phyloP scores from a whole-genome alignment of 306 rosid genomes.

The Boehmeria nivea region DNA sequence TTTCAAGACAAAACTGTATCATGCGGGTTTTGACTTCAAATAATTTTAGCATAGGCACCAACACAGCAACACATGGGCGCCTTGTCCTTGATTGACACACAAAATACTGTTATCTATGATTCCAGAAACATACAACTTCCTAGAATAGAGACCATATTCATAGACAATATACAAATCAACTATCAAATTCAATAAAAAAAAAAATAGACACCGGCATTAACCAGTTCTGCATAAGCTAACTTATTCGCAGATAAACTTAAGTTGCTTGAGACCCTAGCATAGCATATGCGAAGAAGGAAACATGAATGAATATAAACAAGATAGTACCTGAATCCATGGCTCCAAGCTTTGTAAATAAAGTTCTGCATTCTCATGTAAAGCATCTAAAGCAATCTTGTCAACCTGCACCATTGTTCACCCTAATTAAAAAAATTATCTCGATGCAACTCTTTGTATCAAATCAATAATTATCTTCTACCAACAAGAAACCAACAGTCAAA shows the following conservation, averaged over 20 bases:
- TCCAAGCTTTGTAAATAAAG: constrained; percentile 87
- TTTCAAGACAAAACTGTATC: too few species aligned
- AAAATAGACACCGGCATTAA: too few species aligned
- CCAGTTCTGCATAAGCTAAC: too few species aligned
- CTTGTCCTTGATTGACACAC: too few species aligned
- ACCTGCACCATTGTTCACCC: constrained; percentile 52
- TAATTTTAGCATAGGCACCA: too few species aligned
- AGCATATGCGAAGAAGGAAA: constrained; percentile 7
- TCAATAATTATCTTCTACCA: neutral
- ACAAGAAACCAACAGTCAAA: neutral
- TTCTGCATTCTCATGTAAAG: constrained; percentile 83
- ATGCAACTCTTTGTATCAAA: neutral
- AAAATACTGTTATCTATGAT: neutral
- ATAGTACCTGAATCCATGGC: constrained; percentile 92
- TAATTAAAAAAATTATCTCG: constrained; percentile 18
- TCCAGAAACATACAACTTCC: neutral
- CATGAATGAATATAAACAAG: constrained; percentile 6
- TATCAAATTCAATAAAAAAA: too few species aligned
- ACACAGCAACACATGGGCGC: too few species aligned
- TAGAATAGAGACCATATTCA: too few species aligned
- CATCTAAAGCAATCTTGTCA: constrained; percentile 84
- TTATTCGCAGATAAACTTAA: too few species aligned
- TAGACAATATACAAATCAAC: too few species aligned
- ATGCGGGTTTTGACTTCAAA: too few species aligned
- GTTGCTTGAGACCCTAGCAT: neutral